Base-by-base conservation (phyloP, 768 basidiomycete species). In the Tephrocybe sp. region DNA sequence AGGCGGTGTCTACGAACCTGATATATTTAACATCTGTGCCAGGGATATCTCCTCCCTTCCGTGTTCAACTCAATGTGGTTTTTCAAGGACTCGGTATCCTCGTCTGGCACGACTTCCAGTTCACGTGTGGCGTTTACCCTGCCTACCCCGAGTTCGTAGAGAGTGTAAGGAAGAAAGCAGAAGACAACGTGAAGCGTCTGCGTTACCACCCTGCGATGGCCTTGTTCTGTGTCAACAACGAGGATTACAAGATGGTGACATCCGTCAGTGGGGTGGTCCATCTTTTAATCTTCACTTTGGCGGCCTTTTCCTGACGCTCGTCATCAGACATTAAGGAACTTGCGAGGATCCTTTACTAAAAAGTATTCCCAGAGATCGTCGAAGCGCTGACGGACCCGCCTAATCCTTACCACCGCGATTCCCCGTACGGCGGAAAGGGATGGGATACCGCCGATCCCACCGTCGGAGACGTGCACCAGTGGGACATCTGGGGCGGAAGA, bases 51-150 rank as follows among this genome's bases (percentile, higher is more conserved):
- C 1, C n/a, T n/a, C n/a, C 28, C 25, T 27, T 13, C 16, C 18
- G 21, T 44, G 19, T 15, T 6, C 9, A 4, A 25, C 8, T 39
- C 32, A 42, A 32, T 15, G 0, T 11, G 18, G 36, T 6, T 15
- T 19, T 7, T 26, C 12, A 52, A 74, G 73, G 75, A 45, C 69
- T 74, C 21, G 73, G 71, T 42, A 71, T 96, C 31, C 73, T 95
- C 11, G 91, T 95, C 12, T 96, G 92, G 92, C 91, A 94, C 64
- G 94, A 96, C 69, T 93, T 95, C 64, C 85, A 88, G 73, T 95
- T 96, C 61, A 89, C 87, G 4, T 95, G 93, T 62, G 92, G 92
- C 55, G 84, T 88, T 22, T 93, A 95, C 63, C 92, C 93, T 2
- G 91, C 90, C 0, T 82, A 93, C 62, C 79, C 85, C 41, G 73